These are phyloP conservation scores for Martensiomyces pterosporus DNA, from an alignment of 192 early-diverging fungal genomes.

Conservation along the genomic window DNA sequence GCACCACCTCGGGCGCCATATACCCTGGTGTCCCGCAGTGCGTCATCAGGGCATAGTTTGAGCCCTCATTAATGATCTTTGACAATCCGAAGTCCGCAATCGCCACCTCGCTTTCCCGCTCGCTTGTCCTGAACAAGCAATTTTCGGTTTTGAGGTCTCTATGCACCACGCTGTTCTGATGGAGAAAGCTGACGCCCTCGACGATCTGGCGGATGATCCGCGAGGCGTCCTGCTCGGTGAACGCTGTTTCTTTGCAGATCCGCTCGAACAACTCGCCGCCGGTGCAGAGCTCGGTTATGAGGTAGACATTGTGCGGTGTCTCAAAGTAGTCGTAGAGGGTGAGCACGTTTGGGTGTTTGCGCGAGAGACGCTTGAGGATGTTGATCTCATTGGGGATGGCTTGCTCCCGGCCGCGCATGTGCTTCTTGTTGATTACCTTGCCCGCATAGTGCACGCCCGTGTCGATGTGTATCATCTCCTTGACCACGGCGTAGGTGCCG, in stretches of 20 bases:
- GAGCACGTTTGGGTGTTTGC: constrained; percentile 67
- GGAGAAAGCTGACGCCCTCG: constrained; percentile 78
- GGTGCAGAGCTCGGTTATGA: constrained; percentile 71
- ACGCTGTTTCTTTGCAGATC: constrained; percentile 64
- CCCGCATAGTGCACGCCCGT: constrained; percentile 70
- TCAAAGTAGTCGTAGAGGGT: constrained; percentile 78
- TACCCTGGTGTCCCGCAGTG: constrained; percentile 80
- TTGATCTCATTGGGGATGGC: constrained; percentile 72
- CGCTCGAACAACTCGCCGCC: constrained; percentile 95
- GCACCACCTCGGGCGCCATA: constrained; percentile 62
- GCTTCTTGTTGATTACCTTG: constrained; percentile 75
- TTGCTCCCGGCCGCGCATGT: constrained; percentile 65
- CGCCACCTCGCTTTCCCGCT: constrained; percentile 56
- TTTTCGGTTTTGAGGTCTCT: constrained; percentile 77
- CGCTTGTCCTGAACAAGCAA: constrained; percentile 62
- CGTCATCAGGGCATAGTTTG: constrained; percentile 58
- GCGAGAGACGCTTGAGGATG: constrained; percentile 64
- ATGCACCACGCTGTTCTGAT: constrained; percentile 84
- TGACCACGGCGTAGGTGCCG: constrained; percentile 48
- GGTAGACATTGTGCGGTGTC: constrained; percentile 70
- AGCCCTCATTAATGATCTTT: constrained; percentile 55
- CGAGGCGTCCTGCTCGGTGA: constrained; percentile 79
- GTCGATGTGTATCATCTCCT: constrained; percentile 53
- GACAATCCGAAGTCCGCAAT: constrained; percentile 87
- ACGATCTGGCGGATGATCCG: constrained; percentile 71